Evolutionary conservation across 306 rosid genomes (phyloP).

Genomic region (Bauhinia variegata): DNA sequence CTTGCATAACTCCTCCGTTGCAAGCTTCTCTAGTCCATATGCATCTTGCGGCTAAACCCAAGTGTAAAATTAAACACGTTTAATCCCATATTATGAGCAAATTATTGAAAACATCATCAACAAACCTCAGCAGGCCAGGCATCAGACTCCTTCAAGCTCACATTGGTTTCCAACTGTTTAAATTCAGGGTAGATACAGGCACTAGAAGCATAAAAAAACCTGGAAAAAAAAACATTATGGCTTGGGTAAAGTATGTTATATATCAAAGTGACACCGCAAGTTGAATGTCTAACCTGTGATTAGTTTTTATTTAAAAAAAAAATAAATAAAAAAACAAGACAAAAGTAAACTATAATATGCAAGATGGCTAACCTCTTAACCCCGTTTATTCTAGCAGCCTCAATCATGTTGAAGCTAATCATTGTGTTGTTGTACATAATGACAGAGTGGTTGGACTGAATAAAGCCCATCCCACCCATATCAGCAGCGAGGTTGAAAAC

Average conservation of each 20-base stretch:
- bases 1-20: constrained; percentile 97
- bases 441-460: constrained; percentile 98
- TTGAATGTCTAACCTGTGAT: not conserved
- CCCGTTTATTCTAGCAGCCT: constrained; percentile 82
- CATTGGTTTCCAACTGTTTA: constrained; percentile 92
- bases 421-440: constrained; percentile 95
- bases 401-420: constrained; percentile 98
- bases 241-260: not conserved
- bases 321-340: too few species aligned
- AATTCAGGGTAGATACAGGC: constrained; percentile 99
- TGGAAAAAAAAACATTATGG: constrained; percentile 27
- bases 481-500: constrained; percentile 99
- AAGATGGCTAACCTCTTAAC: constrained; percentile 75
- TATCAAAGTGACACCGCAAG: too few species aligned
- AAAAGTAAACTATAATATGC: not conserved
- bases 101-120: constrained; percentile 28
- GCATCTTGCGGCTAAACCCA: constrained; percentile 96
- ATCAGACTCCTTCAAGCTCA: constrained; percentile 97
- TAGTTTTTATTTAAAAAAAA: too few species aligned
- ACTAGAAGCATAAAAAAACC: constrained; percentile 98
- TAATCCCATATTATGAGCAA: constrained; percentile 15
- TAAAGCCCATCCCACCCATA: constrained; percentile 99
- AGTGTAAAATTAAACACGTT: constrained; percentile 22
- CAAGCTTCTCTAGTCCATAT: constrained; percentile 98
- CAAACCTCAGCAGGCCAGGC: constrained; percentile 99